phyloP scores from a whole-genome alignment of 495 filamentous ascomycete genomes.

The Paragyromitra xinjiangensis region DNA sequence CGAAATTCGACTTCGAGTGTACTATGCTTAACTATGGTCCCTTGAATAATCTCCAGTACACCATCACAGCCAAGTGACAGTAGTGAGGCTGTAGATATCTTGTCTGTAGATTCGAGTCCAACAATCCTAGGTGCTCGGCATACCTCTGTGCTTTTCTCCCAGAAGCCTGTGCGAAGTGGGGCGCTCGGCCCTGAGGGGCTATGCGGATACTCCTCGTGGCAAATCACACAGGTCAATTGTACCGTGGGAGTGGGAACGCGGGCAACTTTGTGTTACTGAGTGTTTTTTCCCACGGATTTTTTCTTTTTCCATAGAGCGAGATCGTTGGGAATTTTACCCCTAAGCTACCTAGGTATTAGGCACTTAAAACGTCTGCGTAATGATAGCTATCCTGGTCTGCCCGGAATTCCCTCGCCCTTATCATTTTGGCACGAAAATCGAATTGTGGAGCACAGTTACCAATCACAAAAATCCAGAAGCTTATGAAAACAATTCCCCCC shows the following conservation, averaged over 20 bases:
- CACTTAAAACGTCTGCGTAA: background rate
- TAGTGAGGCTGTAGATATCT: background rate
- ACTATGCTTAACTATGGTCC: background rate
- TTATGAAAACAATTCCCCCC: background rate
- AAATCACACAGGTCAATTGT: slow-evolving; percentile 26
- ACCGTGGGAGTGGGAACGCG: slow-evolving; percentile 38
- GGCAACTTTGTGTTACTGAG: slow-evolving; percentile 3
- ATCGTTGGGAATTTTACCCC: slow-evolving; percentile 15
- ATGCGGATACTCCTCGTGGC: slow-evolving; percentile 9
- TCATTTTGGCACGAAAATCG: slow-evolving; percentile 30
- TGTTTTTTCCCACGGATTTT: background rate
- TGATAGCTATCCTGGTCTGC: background rate
- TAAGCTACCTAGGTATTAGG: background rate
- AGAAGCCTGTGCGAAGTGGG: background rate
- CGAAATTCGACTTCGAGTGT: background rate
- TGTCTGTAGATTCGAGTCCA: background rate
- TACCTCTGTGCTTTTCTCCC: slow-evolving; percentile 7
- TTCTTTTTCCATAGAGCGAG: background rate
- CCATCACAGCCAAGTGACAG: background rate
- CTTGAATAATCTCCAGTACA: background rate
- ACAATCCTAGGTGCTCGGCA: background rate
- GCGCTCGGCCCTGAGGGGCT: background rate
- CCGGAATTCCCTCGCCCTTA: slow-evolving; percentile 18
- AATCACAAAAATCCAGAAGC: slow-evolving; percentile 15
- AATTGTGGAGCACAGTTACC: slow-evolving; percentile 15